Percentiles rank a stretch among this genome's conserved stretches.
Conservation (phyloP, 176 grass and related monocot species). For the Calamus simplicifolius region DNA sequence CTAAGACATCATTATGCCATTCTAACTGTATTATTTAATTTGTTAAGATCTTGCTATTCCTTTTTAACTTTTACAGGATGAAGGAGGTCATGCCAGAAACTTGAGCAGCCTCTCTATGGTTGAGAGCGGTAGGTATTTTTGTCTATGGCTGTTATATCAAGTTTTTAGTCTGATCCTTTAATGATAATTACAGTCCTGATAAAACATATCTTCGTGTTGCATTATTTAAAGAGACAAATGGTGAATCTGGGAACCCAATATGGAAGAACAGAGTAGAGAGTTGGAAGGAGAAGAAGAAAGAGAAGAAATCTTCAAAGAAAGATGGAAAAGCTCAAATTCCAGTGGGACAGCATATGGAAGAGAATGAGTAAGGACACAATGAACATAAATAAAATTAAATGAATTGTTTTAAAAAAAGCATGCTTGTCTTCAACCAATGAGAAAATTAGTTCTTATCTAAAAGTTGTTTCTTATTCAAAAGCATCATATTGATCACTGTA, state of each 20-base stretch:
- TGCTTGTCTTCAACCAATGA: not conserved
- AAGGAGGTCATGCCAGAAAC: constrained; percentile 63
- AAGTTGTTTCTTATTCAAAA: not conserved
- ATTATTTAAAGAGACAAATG: constrained; percentile 53
- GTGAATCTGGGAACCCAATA: constrained; percentile 88
- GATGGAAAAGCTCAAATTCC: constrained; percentile 51
- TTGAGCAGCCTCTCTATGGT: constrained; percentile 66
- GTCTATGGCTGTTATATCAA: not conserved
- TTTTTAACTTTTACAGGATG: constrained; percentile 35
- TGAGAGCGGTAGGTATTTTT: constrained; percentile 49
- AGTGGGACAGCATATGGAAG: constrained; percentile 81
- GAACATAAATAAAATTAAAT: constrained; percentile 27
- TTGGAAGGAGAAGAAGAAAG: constrained; percentile 97
- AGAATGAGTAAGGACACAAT: constrained; percentile 62
- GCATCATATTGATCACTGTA: not conserved
- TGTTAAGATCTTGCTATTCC: not conserved
- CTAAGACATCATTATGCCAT: not conserved
- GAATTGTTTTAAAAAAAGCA: not conserved
- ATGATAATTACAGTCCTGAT: not conserved
- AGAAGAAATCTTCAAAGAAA: constrained; percentile 63
- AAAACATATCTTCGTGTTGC: constrained; percentile 5
- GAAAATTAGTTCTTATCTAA: not conserved
- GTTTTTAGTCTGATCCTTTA: not conserved
- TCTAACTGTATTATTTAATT: not conserved
- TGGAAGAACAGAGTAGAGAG: constrained; percentile 98